Conservation (phyloP, 495 filamentous ascomycete genomes). For the Parathielavia appendiculata region DNA sequence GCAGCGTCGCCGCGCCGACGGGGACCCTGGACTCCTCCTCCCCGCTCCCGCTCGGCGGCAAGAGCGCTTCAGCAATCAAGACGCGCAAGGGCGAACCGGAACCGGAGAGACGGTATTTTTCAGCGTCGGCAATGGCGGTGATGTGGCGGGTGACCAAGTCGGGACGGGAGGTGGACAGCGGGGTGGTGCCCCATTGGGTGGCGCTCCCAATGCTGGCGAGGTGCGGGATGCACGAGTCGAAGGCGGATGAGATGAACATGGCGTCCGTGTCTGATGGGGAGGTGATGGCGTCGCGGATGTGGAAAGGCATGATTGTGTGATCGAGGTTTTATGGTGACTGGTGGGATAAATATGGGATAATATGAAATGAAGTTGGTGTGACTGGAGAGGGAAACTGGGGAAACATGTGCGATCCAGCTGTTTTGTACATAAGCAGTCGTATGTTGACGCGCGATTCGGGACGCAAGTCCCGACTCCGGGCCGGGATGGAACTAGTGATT, state of each 20-base stretch:
- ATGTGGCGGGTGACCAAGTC: conserved; percentile 5
- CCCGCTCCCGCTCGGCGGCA: too few relatives aligned
- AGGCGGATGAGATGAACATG: conserved; percentile 12
- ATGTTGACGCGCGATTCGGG: too few relatives aligned
- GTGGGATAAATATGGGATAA: neutral
- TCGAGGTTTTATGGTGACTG: neutral
- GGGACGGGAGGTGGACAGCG: conserved; percentile 8
- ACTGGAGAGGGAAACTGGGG: too few relatives aligned
- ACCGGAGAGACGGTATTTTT: conserved; percentile 1
- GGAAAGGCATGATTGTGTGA: conserved; percentile 9
- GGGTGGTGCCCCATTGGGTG: conserved; percentile 13
- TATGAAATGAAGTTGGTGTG: neutral
- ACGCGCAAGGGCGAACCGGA: conserved; percentile 7
- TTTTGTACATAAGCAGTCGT: too few relatives aligned
- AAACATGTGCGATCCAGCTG: too few relatives aligned
- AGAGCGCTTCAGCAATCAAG: conserved; percentile 11
- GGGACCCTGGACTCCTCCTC: neutral
- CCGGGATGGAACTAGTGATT: too few relatives aligned
- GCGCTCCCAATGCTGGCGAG: conserved; percentile 21
- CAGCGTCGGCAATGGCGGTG: conserved; percentile 12
- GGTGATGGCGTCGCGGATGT: conserved; percentile 17
- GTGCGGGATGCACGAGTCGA: conserved; percentile 15
- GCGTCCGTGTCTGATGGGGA: conserved; percentile 15
- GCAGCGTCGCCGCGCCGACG: conserved; percentile 12
- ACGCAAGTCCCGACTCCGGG: too few relatives aligned